Conservation (phyloP, 139 green algal genomes). For the Axilococcus clingmanii region DNA sequence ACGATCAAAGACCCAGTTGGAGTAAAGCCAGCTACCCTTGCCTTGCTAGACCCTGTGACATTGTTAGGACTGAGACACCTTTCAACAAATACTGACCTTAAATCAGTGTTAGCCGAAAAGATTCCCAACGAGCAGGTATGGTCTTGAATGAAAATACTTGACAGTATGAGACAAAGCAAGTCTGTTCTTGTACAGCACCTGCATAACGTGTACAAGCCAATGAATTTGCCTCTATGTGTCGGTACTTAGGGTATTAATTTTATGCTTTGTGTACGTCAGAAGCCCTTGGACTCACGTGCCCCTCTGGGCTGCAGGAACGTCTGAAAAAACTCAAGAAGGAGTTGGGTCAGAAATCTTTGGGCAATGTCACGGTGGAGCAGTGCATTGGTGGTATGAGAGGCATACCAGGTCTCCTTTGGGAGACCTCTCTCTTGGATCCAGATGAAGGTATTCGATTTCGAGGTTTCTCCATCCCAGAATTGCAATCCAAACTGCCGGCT, state of each 20-base stretch:
- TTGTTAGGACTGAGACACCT: too few species aligned
- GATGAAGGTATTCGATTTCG: slow-evolving; percentile 97
- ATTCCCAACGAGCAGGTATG: slow-evolving; percentile 62
- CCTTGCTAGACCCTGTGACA: too few species aligned
- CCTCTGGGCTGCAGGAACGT: slow-evolving; percentile 48
- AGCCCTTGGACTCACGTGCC: background rate
- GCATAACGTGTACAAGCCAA: too few species aligned
- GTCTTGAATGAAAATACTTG: background rate
- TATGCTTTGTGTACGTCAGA: background rate
- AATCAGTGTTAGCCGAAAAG: slow-evolving; percentile 40
- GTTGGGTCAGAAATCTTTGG: slow-evolving; percentile 61
- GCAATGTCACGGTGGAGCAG: slow-evolving; percentile 80
- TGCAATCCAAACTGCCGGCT: slow-evolving; percentile 44
- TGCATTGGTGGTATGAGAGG: slow-evolving; percentile 94
- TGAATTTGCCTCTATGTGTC: too few species aligned
- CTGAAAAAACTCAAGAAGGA: slow-evolving; percentile 79
- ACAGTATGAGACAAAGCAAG: too few species aligned
- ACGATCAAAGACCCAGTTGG: too few species aligned
- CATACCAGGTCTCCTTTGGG: slow-evolving; percentile 93
- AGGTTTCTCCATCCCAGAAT: slow-evolving; percentile 87
- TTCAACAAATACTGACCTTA: slow-evolving; percentile 34
- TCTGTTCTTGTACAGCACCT: too few species aligned
- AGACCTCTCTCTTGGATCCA: slow-evolving; percentile 91
- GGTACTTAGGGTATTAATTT: background rate
- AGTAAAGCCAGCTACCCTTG: too few species aligned